Percentiles rank a stretch among this genome's conserved stretches.
Evolutionary conservation across 306 rosid species (phyloP).

Genomic region (Heteromeles arbutifolia): DNA sequence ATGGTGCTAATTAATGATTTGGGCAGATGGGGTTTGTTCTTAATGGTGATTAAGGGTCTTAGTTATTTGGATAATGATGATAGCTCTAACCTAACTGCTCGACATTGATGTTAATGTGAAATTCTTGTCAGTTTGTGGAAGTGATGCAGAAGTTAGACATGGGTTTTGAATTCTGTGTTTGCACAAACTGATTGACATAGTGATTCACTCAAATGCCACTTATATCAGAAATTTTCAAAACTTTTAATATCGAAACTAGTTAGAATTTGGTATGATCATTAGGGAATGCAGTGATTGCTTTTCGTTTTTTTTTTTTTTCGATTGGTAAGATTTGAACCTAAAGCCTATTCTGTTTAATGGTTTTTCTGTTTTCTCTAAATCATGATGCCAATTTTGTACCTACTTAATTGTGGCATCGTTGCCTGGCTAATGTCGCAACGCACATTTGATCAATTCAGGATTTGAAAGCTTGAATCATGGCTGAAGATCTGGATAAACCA

Average conservation of each 20-base stretch:
- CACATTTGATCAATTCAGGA: conserved; percentile 8
- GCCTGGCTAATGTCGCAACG: not conserved
- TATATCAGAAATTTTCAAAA: not conserved
- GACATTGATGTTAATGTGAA: not conserved
- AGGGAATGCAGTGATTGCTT: not conserved
- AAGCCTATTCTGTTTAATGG: not conserved
- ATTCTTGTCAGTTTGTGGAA: not conserved
- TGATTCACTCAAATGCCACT: not conserved
- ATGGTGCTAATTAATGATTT: not conserved
- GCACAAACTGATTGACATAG: not conserved
- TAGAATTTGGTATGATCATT: not conserved
- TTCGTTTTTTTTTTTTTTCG: not conserved
- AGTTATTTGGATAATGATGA: not conserved
- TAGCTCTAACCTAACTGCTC: not conserved
- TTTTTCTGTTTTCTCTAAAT: not conserved
- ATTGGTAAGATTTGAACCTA: not conserved
- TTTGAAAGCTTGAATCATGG: conserved; percentile 37
- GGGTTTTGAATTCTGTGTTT: not conserved
- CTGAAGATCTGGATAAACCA: conserved; percentile 66
- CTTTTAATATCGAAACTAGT: not conserved
- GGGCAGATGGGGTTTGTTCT: not conserved
- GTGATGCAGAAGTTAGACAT: not conserved
- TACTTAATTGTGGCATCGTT: not conserved
- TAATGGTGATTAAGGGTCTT: not conserved
- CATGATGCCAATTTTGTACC: not conserved